A percentile compares a stretch with the other conserved stretches of the same genome.
Evolutionary conservation across 768 basidiomycete species (phyloP).

Genomic region (Erythrobasidium yunnanense): DNA sequence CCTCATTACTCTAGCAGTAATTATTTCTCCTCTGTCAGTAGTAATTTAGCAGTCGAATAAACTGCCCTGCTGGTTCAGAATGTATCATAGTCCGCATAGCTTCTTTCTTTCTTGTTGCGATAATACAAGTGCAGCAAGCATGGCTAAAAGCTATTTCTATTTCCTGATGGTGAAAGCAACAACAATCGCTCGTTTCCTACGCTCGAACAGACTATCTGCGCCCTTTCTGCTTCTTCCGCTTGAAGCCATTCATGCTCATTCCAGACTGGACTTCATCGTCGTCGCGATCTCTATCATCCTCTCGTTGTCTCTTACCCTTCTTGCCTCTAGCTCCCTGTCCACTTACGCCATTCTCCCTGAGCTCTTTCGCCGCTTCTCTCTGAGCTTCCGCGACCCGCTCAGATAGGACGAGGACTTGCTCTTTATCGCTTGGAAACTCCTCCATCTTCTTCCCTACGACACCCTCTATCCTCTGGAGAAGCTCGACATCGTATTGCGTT

Average conservation of each 20-base stretch:
- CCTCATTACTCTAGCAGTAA: no score
- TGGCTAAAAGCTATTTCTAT: no score
- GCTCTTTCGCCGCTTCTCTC: slow-evolving; percentile 57
- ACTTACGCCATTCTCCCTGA: slow-evolving; percentile 61
- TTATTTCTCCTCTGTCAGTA: no score
- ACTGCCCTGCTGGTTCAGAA: no score
- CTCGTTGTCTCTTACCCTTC: slow-evolving; percentile 44
- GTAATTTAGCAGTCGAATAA: no score
- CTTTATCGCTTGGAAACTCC: slow-evolving; percentile 57
- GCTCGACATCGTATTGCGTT: slow-evolving; percentile 95
- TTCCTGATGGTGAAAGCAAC: no score
- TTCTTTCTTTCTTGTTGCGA: no score
- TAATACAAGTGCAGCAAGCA: no score
- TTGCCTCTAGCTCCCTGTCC: slow-evolving; percentile 49
- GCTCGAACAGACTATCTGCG: neutral
- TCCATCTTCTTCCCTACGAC: slow-evolving; percentile 88
- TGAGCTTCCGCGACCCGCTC: slow-evolving; percentile 84
- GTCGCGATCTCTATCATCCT: slow-evolving; percentile 63
- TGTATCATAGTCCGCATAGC: no score
- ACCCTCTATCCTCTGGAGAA: slow-evolving; percentile 84
- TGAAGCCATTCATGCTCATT: slow-evolving; percentile 62
- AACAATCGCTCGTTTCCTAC: no score
- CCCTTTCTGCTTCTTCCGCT: slow-evolving; percentile 42
- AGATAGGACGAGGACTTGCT: slow-evolving; percentile 72
- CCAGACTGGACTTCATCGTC: slow-evolving; percentile 86